Conservation (phyloP, 768 basidiomycete genomes). For the Tricholoma sp. region DNA sequence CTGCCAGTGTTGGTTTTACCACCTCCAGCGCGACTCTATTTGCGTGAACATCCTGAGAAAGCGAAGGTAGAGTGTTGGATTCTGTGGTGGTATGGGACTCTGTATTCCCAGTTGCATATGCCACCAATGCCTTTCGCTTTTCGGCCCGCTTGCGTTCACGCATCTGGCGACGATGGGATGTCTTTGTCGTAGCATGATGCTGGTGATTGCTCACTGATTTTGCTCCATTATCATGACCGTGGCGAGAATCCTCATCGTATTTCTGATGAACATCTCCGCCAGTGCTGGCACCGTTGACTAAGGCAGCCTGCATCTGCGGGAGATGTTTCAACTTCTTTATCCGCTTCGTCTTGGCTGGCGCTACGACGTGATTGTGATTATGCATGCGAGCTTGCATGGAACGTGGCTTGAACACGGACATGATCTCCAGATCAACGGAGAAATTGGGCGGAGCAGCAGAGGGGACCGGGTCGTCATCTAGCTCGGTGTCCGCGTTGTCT, state of each 20-base stretch:
- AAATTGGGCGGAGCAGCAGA: slow-evolving; percentile 12
- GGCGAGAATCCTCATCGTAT: slow-evolving; percentile 5
- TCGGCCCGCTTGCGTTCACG: slow-evolving; percentile 51
- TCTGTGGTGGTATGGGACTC: background rate
- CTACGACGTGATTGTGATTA: slow-evolving; percentile 23
- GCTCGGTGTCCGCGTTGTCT: slow-evolving; percentile 25
- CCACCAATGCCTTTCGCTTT: slow-evolving; percentile 32
- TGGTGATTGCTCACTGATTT: background rate
- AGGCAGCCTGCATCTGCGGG: slow-evolving; percentile 2
- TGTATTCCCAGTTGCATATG: slow-evolving; percentile 18
- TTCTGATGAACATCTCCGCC: slow-evolving; percentile 11
- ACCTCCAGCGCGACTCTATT: background rate
- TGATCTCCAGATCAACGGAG: slow-evolving; percentile 58
- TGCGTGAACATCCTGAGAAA: background rate
- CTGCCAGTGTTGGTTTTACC: slow-evolving; percentile 1
- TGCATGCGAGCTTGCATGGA: slow-evolving; percentile 44
- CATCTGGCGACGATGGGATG: slow-evolving; percentile 34
- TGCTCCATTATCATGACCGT: background rate
- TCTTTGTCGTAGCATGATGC: slow-evolving; percentile 19
- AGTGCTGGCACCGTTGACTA: background rate
- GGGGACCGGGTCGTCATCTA: slow-evolving; percentile 7
- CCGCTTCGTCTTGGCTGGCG: slow-evolving; percentile 32
- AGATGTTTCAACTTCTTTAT: slow-evolving; percentile 35
- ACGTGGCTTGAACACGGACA: slow-evolving; percentile 69
- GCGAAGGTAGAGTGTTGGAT: background rate